Conservation (phyloP, 306 rosid species). For the Parietaria judaica region DNA sequence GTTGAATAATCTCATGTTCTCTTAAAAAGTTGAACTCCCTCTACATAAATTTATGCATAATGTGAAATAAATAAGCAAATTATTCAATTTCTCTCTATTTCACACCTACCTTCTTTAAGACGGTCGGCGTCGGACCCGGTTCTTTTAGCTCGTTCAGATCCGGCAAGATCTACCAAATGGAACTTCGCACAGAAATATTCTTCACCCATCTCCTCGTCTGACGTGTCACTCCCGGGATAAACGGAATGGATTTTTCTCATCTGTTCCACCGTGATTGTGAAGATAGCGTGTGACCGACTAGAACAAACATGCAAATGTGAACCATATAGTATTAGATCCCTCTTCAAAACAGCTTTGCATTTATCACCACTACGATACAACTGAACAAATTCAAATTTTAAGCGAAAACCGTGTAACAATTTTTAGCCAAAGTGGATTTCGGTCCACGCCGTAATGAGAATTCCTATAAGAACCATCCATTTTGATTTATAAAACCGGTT, state of each 20-base stretch:
- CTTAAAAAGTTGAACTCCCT: too few relatives aligned
- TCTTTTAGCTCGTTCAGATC: slow-evolving; percentile 87
- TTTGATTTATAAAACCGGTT: too few relatives aligned
- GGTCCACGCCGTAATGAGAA: too few relatives aligned
- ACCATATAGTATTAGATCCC: slow-evolving; percentile 20
- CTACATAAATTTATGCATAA: too few relatives aligned
- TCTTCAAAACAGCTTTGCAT: too few relatives aligned
- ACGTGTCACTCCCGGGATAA: slow-evolving; percentile 46
- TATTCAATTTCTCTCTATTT: slow-evolving; percentile 6
- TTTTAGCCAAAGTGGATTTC: too few relatives aligned
- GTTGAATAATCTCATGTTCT: too few relatives aligned
- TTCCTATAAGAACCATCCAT: too few relatives aligned
- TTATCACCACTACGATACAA: too few relatives aligned
- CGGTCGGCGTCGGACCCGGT: slow-evolving; percentile 74
- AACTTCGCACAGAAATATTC: slow-evolving; percentile 80
- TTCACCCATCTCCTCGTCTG: slow-evolving; percentile 74
- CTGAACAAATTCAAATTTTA: too few relatives aligned
- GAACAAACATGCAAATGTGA: slow-evolving; percentile 24
- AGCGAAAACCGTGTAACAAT: too few relatives aligned
- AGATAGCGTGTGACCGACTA: slow-evolving; percentile 91
- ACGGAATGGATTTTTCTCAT: slow-evolving; percentile 53
- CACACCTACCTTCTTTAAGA: slow-evolving; percentile 49
- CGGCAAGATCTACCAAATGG: slow-evolving; percentile 87
- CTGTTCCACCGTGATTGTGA: slow-evolving; percentile 79
- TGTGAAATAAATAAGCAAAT: slow-evolving; percentile 15